Base-by-base conservation (phyloP, 2,329 filamentous ascomycete species). In the Fusarium palustre region DNA sequence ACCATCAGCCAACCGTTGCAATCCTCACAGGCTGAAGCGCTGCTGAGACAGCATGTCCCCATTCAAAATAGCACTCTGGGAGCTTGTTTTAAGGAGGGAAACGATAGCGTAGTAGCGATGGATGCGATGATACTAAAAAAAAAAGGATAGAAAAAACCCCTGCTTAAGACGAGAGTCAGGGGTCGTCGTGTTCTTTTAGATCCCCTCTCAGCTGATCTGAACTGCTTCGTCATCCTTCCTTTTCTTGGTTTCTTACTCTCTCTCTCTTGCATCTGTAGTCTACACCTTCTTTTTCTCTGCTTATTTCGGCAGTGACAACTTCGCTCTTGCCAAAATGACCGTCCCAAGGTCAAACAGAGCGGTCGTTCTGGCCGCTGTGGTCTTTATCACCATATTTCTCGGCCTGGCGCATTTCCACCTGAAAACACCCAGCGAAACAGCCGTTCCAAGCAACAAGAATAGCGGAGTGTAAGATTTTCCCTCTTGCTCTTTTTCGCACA, bases 371-470 rank as follows among this genome's bases (percentile, higher is more conserved):
- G 62, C 62, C 46, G 62, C 60, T 20, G 46, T 65, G 20, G 60
- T 65, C 28, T 65, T 65, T 5, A 55, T 65, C 46, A 65, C 62
- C 36, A 65, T 65, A 13, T 65, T 65, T 43, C 60, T 65, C 22
- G 62, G 62, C 12, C 55, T 65, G 6, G 60, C 62, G 22, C 62
- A 65, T 65, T 65, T 65, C 46, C 62, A 65, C 28, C 60, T 65
- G 2, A 38, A 65, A 9, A 38, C 62, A 36, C 61, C 61, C 34
- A 59, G 34, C 34, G 53, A 64, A 22, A 59, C 59, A 7, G 45
- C 36, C n/a, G 3, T 20, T 20, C 11, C 53, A 38, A 38, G 11
- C n/a, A 20, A 39, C 2, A 39, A 20, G 4, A 38, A 38, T 34
- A 55, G 57, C 36, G 62, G 54, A 65, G 36, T 65, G 62, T 65